phyloP scores from a whole-genome alignment of 1,284 basidiomycete genomes.

The Leccinum solheimii region DNA sequence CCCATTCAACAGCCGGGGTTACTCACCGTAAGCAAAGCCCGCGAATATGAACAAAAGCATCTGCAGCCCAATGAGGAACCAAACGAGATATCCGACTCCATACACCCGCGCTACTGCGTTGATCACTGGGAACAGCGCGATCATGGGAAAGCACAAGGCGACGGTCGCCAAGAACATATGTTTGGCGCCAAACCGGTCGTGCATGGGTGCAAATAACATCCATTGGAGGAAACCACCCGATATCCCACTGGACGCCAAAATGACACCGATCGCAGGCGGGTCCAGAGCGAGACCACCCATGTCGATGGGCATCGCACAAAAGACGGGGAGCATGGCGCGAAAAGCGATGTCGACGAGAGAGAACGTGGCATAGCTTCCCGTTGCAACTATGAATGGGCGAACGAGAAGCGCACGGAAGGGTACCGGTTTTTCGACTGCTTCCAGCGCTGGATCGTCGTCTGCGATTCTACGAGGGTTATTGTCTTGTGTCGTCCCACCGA shows the following conservation, averaged over 20 bases:
- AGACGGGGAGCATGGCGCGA: constrained; percentile 44
- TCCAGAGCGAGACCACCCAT: constrained; percentile 44
- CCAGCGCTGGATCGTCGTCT: background rate
- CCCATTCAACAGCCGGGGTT: background rate
- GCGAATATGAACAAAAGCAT: constrained; percentile 17
- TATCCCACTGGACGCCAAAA: constrained; percentile 41
- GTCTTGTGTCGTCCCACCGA: constrained; percentile 13
- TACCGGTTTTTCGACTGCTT: constrained; percentile 26
- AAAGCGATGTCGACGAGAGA: constrained; percentile 42
- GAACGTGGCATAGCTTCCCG: constrained; percentile 43
- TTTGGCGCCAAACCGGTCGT: constrained; percentile 41
- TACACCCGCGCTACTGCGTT: constrained; percentile 34
- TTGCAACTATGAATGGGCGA: constrained; percentile 41
- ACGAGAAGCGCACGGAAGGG: constrained; percentile 38
- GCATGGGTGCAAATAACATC: constrained; percentile 40
- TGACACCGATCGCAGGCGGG: constrained; percentile 42
- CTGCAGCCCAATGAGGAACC: constrained; percentile 38
- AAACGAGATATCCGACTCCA: constrained; percentile 25
- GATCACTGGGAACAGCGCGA: constrained; percentile 43
- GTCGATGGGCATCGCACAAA: constrained; percentile 43
- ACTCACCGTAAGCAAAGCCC: constrained; percentile 38
- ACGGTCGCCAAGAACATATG: constrained; percentile 36
- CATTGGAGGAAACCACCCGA: constrained; percentile 42
- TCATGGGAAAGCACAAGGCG: constrained; percentile 35
- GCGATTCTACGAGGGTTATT: background rate